Evolutionary conservation across 345 rosid species (phyloP).

Genomic region (Populus tremula): DNA sequence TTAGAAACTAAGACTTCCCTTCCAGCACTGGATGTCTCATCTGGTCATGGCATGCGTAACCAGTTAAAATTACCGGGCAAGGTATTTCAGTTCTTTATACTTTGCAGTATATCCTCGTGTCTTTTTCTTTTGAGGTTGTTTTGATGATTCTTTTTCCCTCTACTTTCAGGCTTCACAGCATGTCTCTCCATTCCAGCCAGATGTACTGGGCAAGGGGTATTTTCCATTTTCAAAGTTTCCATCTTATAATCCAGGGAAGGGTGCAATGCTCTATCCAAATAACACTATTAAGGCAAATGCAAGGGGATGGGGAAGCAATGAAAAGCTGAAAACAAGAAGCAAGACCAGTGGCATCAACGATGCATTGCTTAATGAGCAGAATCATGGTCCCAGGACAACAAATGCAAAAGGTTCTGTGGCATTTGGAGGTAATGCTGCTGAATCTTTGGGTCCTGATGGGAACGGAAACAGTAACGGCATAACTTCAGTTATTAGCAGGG

Average conservation of each 20-base stretch:
- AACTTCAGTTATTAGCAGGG: conserved; percentile 37
- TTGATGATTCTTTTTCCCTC: background rate
- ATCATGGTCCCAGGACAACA: conserved; percentile 28
- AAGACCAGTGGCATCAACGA: conserved; percentile 25
- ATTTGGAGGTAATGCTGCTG: conserved; percentile 20
- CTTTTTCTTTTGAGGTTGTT: background rate
- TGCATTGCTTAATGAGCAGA: conserved; percentile 29
- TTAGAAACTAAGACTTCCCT: conserved; percentile 31
- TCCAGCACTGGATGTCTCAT: conserved; percentile 11
- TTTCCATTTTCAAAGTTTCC: conserved; percentile 25
- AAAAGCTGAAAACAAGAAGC: conserved; percentile 36
- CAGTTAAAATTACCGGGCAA: conserved; percentile 41
- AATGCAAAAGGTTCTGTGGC: conserved; percentile 19
- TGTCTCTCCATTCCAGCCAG: conserved; percentile 23
- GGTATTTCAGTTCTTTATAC: conserved; percentile 21
- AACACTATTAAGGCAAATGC: conserved; percentile 28
- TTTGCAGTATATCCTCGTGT: background rate
- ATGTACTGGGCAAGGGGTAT: conserved; percentile 20
- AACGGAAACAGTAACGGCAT: conserved; percentile 33
- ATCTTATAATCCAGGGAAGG: conserved; percentile 37
- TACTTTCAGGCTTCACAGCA: conserved; percentile 12
- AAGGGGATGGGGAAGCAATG: conserved; percentile 32
- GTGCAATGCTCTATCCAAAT: conserved; percentile 21
- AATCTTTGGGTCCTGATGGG: conserved; percentile 27
- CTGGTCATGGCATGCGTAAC: conserved; percentile 31